Conservation (phyloP, 306 rosid species). For the Betula pendula region DNA sequence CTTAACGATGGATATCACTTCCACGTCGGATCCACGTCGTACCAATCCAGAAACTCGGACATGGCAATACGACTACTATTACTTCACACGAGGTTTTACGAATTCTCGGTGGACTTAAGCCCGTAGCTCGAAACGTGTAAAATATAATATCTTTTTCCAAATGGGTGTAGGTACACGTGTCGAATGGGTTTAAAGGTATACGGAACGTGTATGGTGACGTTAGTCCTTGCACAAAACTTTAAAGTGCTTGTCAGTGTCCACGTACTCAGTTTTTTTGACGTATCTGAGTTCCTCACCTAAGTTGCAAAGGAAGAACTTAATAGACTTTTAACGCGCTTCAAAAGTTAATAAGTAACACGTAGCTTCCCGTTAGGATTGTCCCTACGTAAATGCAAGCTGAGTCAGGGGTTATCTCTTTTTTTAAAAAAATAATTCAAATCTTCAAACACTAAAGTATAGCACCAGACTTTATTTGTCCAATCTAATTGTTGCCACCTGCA, state of each 20-base stretch:
- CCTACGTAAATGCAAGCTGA: neutral
- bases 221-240: neutral
- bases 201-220: neutral
- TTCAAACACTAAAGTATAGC: too few species aligned
- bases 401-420: too few species aligned
- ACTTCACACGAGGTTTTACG: neutral
- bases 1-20: conserved; percentile 22
- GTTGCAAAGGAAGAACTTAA: neutral
- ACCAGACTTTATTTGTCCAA: too few species aligned
- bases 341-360: conserved; percentile 9
- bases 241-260: conserved; percentile 34
- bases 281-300: neutral
- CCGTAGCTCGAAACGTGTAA: neutral
- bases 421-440: too few species aligned
- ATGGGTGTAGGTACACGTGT: neutral
- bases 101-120: neutral
- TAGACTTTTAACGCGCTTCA: conserved; percentile 12
- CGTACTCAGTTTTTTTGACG: conserved; percentile 22
- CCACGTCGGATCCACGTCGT: conserved; percentile 64
- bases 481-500: too few species aligned
- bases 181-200: neutral
- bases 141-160: neutral
- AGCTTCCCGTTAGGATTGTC: neutral
- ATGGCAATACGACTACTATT: neutral
- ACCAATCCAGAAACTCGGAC: conserved; percentile 6